These are phyloP conservation scores for Epichloe gansuensis DNA, from an alignment of 2,329 filamentous ascomycete species.

Conservation along the genomic window DNA sequence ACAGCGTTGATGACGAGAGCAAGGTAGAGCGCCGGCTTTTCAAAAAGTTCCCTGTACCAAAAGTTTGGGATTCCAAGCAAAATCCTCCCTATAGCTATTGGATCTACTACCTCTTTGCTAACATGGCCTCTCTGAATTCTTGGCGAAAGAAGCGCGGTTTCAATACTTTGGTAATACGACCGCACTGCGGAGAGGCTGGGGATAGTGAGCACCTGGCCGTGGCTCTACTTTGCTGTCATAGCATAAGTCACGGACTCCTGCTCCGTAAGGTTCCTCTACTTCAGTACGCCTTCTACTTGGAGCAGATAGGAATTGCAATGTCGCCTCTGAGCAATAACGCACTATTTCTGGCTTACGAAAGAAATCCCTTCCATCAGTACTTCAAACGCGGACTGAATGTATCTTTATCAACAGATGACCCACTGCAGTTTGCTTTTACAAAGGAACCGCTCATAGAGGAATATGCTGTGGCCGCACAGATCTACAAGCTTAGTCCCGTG, in stretches of 20 bases:
- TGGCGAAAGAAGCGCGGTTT: conserved; percentile 87
- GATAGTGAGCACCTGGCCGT: conserved; percentile 94
- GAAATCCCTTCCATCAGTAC: conserved; percentile 92
- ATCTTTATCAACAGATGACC: conserved; percentile 91
- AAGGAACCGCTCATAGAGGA: conserved; percentile 98
- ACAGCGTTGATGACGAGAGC: conserved; percentile 96
- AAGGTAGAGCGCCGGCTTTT: conserved; percentile 91
- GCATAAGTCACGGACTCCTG: conserved; percentile 88
- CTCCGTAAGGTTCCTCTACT: conserved; percentile 87
- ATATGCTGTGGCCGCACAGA: conserved; percentile 94
- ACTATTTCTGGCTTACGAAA: conserved; percentile 88
- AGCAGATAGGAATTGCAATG: conserved; percentile 98
- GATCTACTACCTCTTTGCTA: conserved; percentile 95
- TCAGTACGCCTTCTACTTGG: conserved; percentile 95
- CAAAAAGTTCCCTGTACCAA: conserved; percentile 86
- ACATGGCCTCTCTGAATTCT: conserved; percentile 82
- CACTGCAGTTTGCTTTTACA: conserved; percentile 94
- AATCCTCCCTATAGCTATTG: conserved; percentile 98
- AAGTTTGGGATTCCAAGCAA: conserved; percentile 79
- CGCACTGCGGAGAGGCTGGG: conserved; percentile 92
- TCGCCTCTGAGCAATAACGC: conserved; percentile 98
- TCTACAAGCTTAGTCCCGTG: conserved; percentile 92
- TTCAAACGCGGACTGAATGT: conserved; percentile 93
- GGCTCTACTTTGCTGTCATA: conserved; percentile 84
- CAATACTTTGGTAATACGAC: conserved; percentile 86